Base-by-base conservation (phyloP, 306 rosid genomes). In the Hippophae gyantsensis region DNA sequence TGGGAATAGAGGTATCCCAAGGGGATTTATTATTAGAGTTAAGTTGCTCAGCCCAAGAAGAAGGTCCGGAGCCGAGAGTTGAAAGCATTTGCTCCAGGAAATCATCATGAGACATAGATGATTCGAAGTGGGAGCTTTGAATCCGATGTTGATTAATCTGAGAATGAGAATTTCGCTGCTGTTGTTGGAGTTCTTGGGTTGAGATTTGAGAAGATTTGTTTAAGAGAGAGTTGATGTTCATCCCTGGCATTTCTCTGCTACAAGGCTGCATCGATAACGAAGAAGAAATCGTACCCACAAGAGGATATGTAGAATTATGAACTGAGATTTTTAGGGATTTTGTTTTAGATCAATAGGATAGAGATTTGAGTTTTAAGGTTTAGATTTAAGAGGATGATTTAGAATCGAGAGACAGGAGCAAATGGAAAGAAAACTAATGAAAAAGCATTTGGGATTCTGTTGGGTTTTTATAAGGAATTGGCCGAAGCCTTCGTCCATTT, bases 21-120 rank as follows among this genome's bases (percentile, higher is more conserved):
- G 83, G 76, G 60, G 52, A 8, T 40, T 50, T 52, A 11, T 13
- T 42, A 13, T n/a, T 55, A 40, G 77, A 62, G 64, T 65, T 27
- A 27, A 27, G 65, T 13, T 76, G 84, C 72, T 82, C 87, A 5
- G 79, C 64, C 92, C 92, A 86, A 0, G 95, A 62, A 14, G 75
- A 69, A 1, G 82, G 72, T 53, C 82, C 32, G 3, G 32, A 27
- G 32, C 32, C 82, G 61, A 88, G 76, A 47, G 68, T 78, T 38
- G 94, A 81, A 58, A 92, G 92, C 79, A 92, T 83, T 76, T 92
- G 96, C 42, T 92, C 93, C 65, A 92, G 82, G 18, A 92, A 88
- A 72, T 88, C 96, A 25, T 92, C 99, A 62, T 84, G 83, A 18
- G 87, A 60, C 12, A 76, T 26, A 13, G 76, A 72, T 27, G 32